These are phyloP conservation scores for Hawksworthiomyces lignivorus DNA, from an alignment of 2,329 filamentous ascomycete genomes.

Conservation along the genomic window DNA sequence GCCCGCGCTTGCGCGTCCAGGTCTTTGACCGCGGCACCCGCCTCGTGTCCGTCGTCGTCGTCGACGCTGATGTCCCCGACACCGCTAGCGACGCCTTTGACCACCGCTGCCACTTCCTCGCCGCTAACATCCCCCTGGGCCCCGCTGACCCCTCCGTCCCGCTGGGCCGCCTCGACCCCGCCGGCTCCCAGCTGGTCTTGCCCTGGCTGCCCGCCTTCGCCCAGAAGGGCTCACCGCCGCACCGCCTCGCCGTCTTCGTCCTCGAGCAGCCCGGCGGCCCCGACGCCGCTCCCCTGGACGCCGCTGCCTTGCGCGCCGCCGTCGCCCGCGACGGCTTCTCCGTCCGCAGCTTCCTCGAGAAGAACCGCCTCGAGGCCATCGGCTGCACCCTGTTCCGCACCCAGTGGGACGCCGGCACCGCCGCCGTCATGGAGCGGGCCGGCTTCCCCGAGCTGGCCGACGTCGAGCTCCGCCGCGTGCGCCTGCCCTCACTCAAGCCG, in stretches of 20 bases:
- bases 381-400: slow-evolving; percentile 84
- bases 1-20: slow-evolving; percentile 74
- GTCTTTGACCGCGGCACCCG: slow-evolving; percentile 75
- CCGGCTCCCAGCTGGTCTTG: slow-evolving; percentile 60
- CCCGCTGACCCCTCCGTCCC: slow-evolving; percentile 53
- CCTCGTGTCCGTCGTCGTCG: slow-evolving; percentile 73
- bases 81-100: slow-evolving; percentile 66
- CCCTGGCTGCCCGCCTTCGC: slow-evolving; percentile 83
- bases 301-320: slow-evolving; percentile 15
- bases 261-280: slow-evolving; percentile 68
- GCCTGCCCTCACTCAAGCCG: slow-evolving; percentile 59
- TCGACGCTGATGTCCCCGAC: slow-evolving; percentile 87
- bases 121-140: slow-evolving; percentile 51
- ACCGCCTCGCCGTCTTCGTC: slow-evolving; percentile 76
- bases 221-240: slow-evolving; percentile 86
- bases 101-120: slow-evolving; percentile 81
- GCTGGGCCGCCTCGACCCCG: slow-evolving; percentile 51
- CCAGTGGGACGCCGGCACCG: slow-evolving; percentile 81
- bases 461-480: slow-evolving; percentile 77
- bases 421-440: slow-evolving; percentile 76
- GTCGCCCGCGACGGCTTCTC: slow-evolving; percentile 58
- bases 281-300: slow-evolving; percentile 48
- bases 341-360: slow-evolving; percentile 65
- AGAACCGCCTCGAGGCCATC: slow-evolving; percentile 61
- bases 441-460: slow-evolving; percentile 68